Percentiles rank a stretch among this genome's conserved stretches.
phyloP scores from a whole-genome alignment of 2,329 filamentous ascomycete genomes.

The Xylaria sp. region DNA sequence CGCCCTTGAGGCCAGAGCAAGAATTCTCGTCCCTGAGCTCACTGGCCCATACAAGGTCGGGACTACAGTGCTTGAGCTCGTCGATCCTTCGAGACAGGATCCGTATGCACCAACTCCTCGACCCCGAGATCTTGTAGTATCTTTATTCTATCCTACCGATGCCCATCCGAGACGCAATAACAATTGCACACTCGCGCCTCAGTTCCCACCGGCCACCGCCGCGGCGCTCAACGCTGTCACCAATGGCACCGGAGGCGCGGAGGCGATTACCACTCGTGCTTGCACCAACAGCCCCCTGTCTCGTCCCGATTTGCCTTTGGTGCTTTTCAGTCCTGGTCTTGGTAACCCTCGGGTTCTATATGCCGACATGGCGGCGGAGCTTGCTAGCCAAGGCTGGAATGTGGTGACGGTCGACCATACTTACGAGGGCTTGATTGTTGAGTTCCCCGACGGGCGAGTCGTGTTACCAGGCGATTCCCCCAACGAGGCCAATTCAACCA shows the following conservation, averaged over 20 bases:
- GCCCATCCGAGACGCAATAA: not conserved
- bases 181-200: conserved; percentile 25
- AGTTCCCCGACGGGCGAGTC: conserved; percentile 52
- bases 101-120: conserved; percentile 29
- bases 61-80: conserved; percentile 31
- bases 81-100: conserved; percentile 33
- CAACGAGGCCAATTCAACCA: conserved; percentile 22
- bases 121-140: conserved; percentile 32
- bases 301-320: conserved; percentile 28
- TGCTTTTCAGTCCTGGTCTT: conserved; percentile 54
- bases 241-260: conserved; percentile 17
- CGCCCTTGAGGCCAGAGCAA: not conserved
- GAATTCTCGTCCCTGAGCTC: conserved; percentile 12
- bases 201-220: conserved; percentile 19
- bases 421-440: conserved; percentile 51
- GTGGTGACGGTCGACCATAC: conserved; percentile 57
- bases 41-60: conserved; percentile 35
- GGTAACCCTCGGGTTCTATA: conserved; percentile 51
- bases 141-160: conserved; percentile 37
- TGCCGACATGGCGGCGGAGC: conserved; percentile 48
- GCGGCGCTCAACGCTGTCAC: conserved; percentile 5
- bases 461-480: conserved; percentile 29
- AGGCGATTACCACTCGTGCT: conserved; percentile 29
- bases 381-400: conserved; percentile 53
- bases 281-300: conserved; percentile 27